A percentile compares a stretch with the other conserved stretches of the same genome.
phyloP scores from a whole-genome alignment of 2,329 filamentous ascomycete species.

The Capronia americana region DNA sequence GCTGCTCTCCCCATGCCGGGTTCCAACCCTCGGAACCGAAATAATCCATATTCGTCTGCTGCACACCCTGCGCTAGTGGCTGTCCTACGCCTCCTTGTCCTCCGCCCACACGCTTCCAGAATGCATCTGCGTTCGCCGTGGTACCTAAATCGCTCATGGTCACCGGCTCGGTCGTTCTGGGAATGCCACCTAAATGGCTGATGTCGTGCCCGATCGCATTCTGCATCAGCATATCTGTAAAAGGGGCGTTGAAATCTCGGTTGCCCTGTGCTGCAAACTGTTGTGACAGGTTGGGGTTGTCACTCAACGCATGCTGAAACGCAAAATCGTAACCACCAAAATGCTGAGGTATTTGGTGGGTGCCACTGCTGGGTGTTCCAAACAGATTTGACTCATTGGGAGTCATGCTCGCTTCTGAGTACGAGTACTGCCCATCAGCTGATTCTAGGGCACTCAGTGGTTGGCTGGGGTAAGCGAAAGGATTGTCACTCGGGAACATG shows the following conservation, averaged over 20 bases:
- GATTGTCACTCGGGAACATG: slow-evolving; percentile 59
- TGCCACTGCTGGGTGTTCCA: slow-evolving; percentile 41
- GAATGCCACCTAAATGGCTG: slow-evolving; percentile 19
- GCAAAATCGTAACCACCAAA: slow-evolving; percentile 22
- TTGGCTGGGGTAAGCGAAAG: slow-evolving; percentile 58
- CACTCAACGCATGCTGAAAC: slow-evolving; percentile 24
- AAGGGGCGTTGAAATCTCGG: slow-evolving; percentile 23
- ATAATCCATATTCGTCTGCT: slow-evolving; percentile 33
- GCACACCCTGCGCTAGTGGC: slow-evolving; percentile 24
- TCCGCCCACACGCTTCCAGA: slow-evolving; percentile 32
- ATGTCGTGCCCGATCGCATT: slow-evolving; percentile 22
- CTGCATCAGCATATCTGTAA: slow-evolving; percentile 34
- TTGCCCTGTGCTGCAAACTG: slow-evolving; percentile 16
- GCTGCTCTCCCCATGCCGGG: slow-evolving; percentile 25
- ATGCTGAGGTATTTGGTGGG: slow-evolving; percentile 23
- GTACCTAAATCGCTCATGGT: slow-evolving; percentile 9
- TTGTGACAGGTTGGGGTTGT: slow-evolving; percentile 18
- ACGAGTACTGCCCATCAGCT: slow-evolving; percentile 30
- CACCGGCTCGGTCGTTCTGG: slow-evolving; percentile 16
- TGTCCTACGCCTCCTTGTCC: slow-evolving; percentile 14
- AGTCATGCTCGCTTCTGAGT: slow-evolving; percentile 23
- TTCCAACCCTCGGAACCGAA: slow-evolving; percentile 32
- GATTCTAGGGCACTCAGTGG: slow-evolving; percentile 43
- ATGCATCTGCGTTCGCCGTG: slow-evolving; percentile 27
- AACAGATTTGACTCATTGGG: slow-evolving; percentile 23